Evolutionary conservation across 371 early-diverging fungal species (phyloP).

Genomic region (Synchytrium microbalum): DNA sequence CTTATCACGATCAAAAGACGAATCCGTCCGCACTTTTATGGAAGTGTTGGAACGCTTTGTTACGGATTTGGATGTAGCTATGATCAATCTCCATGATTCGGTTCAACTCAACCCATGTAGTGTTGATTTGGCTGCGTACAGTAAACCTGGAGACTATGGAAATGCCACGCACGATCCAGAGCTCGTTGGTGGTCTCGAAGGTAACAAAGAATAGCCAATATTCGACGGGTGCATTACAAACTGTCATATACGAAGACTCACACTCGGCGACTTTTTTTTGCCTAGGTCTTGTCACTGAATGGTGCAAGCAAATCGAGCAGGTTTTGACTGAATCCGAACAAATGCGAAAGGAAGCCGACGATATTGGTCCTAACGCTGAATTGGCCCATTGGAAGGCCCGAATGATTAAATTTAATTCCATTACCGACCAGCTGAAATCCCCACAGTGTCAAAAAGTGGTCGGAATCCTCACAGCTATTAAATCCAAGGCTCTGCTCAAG

Average conservation of each 20-base stretch:
- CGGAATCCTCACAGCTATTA: constrained; percentile 48
- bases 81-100: constrained; percentile 47
- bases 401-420: constrained; percentile 58
- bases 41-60: constrained; percentile 47
- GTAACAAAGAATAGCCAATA: constrained; percentile 15
- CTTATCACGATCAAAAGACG: constrained; percentile 33
- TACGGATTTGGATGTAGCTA: constrained; percentile 46
- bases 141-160: constrained; percentile 41
- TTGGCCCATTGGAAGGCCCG: constrained; percentile 56
- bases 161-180: constrained; percentile 48
- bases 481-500: constrained; percentile 40
- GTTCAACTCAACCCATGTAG: constrained; percentile 35
- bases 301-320: constrained; percentile 59
- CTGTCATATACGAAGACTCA: too few species aligned
- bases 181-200: constrained; percentile 44
- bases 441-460: constrained; percentile 51
- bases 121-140: constrained; percentile 45
- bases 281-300: constrained; percentile 42
- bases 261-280: too few species aligned
- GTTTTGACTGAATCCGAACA: constrained; percentile 55
- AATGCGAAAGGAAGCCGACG: constrained; percentile 59
- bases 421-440: constrained; percentile 52
- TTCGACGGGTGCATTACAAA: not conserved
- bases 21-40: constrained; percentile 40
- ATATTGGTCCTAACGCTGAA: constrained; percentile 57